A percentile compares a stretch with the other conserved stretches of the same genome.
Evolutionary conservation across 2,329 filamentous ascomycete genomes (phyloP).

Genomic region (Hysterium pulicare): DNA sequence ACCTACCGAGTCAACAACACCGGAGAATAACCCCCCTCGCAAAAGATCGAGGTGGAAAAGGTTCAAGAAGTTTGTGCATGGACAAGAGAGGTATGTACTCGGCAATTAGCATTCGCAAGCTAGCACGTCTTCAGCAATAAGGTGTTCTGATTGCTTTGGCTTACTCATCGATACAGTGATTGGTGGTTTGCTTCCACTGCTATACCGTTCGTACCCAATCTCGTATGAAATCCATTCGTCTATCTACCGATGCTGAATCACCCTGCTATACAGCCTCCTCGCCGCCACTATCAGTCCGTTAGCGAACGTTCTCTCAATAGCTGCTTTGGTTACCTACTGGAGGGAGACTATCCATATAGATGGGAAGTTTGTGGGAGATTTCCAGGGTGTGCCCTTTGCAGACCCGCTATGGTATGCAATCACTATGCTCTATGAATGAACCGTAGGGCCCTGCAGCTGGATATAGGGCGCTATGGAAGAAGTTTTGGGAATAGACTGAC

Average conservation of each 20-base stretch:
- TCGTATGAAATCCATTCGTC: background rate
- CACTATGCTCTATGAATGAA: background rate
- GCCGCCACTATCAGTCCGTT: constrained; percentile 82
- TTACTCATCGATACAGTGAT: constrained; percentile 14
- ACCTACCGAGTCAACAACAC: background rate
- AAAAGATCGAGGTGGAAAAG: constrained; percentile 4
- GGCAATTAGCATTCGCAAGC: background rate
- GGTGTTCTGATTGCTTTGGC: constrained; percentile 1
- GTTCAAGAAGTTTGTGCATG: constrained; percentile 11
- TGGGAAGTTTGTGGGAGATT: constrained; percentile 49
- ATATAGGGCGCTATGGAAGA: too few species aligned
- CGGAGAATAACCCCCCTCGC: background rate
- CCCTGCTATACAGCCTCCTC: constrained; percentile 53
- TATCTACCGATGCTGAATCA: background rate
- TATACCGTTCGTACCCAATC: constrained; percentile 20
- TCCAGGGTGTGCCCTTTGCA: constrained; percentile 52
- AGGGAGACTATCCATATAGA: constrained; percentile 55
- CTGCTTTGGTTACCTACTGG: constrained; percentile 80
- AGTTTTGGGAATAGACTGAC: too few species aligned
- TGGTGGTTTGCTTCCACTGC: constrained; percentile 41
- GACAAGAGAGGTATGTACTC: constrained; percentile 11
- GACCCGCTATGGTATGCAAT: constrained; percentile 67
- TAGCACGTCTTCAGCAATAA: background rate
- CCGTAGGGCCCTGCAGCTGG: too few species aligned
- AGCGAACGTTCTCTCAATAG: constrained; percentile 84